Base-by-base conservation (phyloP, 257 asterid genomes). In the Craterostigma plantagineum region DNA sequence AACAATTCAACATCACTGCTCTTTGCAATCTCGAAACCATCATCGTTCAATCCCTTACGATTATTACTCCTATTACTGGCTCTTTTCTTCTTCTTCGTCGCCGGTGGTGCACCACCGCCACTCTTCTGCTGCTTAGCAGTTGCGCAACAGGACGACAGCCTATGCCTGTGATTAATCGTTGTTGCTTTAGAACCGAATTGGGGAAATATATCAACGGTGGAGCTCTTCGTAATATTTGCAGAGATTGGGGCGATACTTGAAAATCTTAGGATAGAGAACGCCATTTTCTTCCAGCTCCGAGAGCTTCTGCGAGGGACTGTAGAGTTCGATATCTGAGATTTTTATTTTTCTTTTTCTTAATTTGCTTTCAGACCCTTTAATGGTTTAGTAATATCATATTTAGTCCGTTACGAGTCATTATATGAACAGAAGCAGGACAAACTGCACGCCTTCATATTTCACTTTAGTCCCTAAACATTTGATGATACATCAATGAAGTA, bases 81-180 rank as follows among this genome's bases (percentile, higher is more conserved):
- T 47, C 61, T 69, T 70, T 63, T 73, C 67, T 64, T 63, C 34
- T 72, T 50, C 37, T 62, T 39, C 49, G 70, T 43, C 23, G 67
- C 14, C 34, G 53, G 30, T 2, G 30, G 30, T 23, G 30, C 30
- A 23, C 30, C 30, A 23, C 30, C 54, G 53, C 67, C 64, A 33
- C 72, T 55, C 48, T 71, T 66, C 50, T 57, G 72, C 69, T 73
- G 75, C 64, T 66, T 73, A 49, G 75, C 77, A 46, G 75, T 72
- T 10, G 82, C 77, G 27, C 49, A 52, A 58, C 77, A 66, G 37
- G 65, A 27, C 4, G 55, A 48, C 13, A 52, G 15, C 34, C 63
- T 52, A 54, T 43, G 36, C 38, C 58, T 44, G 34, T 50, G 47
- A 33, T 60, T 51, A 14, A 55, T 45, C 41, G 61, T 10, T 69